Percentiles rank a stretch among this genome's conserved stretches.
Evolutionary conservation across 2,329 filamentous ascomycete genomes (phyloP).

Genomic region (Niveomyces coronatus): DNA sequence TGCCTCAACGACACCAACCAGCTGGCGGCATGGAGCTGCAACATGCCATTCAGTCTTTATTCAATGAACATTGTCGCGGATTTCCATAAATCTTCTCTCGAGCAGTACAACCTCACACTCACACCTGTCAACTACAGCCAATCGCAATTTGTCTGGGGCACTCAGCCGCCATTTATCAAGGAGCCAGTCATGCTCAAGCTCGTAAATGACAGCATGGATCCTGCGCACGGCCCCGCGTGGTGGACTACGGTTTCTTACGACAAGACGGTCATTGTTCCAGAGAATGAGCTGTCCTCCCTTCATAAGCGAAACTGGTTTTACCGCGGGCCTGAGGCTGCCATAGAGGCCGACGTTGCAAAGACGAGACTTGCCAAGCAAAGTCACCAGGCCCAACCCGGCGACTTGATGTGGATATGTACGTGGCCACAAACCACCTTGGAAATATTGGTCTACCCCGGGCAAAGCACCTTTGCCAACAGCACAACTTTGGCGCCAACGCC

Average conservation of each 20-base stretch:
- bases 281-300: conserved; percentile 24
- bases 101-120: conserved; percentile 31
- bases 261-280: conserved; percentile 45
- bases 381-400: conserved; percentile 30
- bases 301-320: conserved; percentile 20
- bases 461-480: conserved; percentile 33
- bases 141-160: conserved; percentile 39
- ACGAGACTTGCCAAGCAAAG: conserved; percentile 15
- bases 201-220: conserved; percentile 41
- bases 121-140: conserved; percentile 29
- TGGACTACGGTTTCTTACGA: conserved; percentile 40
- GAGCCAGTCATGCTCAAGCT: conserved; percentile 31
- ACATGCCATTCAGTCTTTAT: conserved; percentile 36
- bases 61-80: conserved; percentile 29
- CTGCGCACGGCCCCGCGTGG: conserved; percentile 43
- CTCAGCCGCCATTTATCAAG: conserved; percentile 37
- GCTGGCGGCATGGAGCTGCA: conserved; percentile 53
- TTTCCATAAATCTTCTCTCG: conserved; percentile 17
- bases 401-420: conserved; percentile 47
- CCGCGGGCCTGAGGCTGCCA: conserved; percentile 8
- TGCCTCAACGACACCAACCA: conserved; percentile 49
- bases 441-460: conserved; percentile 45
- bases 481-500: conserved; percentile 8
- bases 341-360: conserved; percentile 16
- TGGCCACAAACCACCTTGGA: conserved; percentile 48